Evolutionary conservation across 495 filamentous ascomycete species (phyloP).

Genomic region (Penicillium alfredii): DNA sequence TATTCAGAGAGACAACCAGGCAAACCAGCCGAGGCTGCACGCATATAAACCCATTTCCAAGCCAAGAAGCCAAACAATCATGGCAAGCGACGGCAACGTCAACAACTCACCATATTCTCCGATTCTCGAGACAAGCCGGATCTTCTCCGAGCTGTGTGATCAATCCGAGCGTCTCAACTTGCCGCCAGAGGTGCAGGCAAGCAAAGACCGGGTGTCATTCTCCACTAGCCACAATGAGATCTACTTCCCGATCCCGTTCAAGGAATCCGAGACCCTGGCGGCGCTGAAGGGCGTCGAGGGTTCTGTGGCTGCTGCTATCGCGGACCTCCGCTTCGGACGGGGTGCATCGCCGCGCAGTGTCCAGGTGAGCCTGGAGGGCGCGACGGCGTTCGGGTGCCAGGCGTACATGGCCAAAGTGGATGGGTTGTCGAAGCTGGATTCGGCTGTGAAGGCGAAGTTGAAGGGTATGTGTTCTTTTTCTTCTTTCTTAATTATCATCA

Average conservation of each 20-base stretch:
- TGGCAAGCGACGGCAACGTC: slow-evolving; percentile 9
- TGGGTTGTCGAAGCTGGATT: slow-evolving; percentile 60
- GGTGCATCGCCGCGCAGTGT: slow-evolving; percentile 37
- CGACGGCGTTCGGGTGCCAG: slow-evolving; percentile 63
- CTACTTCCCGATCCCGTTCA: slow-evolving; percentile 61
- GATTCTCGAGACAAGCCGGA: slow-evolving; percentile 36
- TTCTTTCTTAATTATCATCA: neutral
- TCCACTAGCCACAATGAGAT: slow-evolving; percentile 36
- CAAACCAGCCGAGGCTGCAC: neutral
- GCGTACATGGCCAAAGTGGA: slow-evolving; percentile 67
- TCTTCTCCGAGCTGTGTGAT: slow-evolving; percentile 37
- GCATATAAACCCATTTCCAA: neutral
- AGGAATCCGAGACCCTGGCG: slow-evolving; percentile 61
- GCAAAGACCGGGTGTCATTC: slow-evolving; percentile 36
- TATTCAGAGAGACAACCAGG: neutral
- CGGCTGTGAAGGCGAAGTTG: slow-evolving; percentile 52
- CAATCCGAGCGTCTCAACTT: slow-evolving; percentile 35
- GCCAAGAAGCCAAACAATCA: slow-evolving; percentile 1
- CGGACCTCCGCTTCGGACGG: slow-evolving; percentile 47
- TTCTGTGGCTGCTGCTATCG: slow-evolving; percentile 58
- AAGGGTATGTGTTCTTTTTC: slow-evolving; percentile 47
- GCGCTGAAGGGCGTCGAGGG: slow-evolving; percentile 67
- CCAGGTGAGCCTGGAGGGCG: slow-evolving; percentile 55
- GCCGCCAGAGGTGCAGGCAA: slow-evolving; percentile 30
- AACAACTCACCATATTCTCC: slow-evolving; percentile 31